Conservation (phyloP, 2,329 filamentous ascomycete genomes). For the Curvularia spicifera region DNA sequence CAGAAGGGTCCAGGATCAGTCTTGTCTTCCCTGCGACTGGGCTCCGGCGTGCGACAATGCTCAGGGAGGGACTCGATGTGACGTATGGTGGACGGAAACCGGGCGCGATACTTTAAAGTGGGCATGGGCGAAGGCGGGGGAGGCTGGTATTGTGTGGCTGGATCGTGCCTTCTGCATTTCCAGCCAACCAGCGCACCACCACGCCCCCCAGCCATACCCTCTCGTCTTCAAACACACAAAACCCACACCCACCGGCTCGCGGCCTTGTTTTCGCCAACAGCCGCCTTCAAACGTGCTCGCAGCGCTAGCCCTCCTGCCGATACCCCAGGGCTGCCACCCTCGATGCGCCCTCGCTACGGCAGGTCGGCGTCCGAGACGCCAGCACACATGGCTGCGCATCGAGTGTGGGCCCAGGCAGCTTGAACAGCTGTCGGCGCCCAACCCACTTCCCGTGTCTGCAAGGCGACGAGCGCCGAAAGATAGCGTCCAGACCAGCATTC, state of each 20-base stretch:
- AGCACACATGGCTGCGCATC: constrained; percentile 5
- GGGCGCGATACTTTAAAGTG: constrained; percentile 14
- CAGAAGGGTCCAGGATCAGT: constrained; percentile 19
- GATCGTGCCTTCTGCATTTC: constrained; percentile 22
- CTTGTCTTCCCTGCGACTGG: constrained; percentile 21
- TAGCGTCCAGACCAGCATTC: constrained; percentile 10
- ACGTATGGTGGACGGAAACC: constrained; percentile 34
- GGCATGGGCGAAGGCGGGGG: constrained; percentile 27
- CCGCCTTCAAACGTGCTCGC: constrained; percentile 8
- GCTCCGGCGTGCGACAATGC: constrained; percentile 15
- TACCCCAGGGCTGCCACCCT: not conserved
- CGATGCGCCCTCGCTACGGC: not conserved
- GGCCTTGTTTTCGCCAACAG: not conserved
- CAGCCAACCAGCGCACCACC: constrained; percentile 18
- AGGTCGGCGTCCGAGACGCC: constrained; percentile 9
- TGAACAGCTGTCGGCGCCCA: constrained; percentile 14
- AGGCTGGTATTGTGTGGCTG: constrained; percentile 35
- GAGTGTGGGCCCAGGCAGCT: constrained; percentile 2
- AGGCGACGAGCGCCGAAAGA: constrained; percentile 11
- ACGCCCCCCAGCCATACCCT: not conserved
- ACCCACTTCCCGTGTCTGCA: constrained; percentile 9
- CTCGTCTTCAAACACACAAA: not conserved
- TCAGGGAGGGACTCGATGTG: constrained; percentile 21
- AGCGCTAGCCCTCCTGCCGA: constrained; percentile 1
- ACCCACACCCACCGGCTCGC: not conserved